Conservation (phyloP, 768 basidiomycete species). For the Amanita molliuscula region DNA sequence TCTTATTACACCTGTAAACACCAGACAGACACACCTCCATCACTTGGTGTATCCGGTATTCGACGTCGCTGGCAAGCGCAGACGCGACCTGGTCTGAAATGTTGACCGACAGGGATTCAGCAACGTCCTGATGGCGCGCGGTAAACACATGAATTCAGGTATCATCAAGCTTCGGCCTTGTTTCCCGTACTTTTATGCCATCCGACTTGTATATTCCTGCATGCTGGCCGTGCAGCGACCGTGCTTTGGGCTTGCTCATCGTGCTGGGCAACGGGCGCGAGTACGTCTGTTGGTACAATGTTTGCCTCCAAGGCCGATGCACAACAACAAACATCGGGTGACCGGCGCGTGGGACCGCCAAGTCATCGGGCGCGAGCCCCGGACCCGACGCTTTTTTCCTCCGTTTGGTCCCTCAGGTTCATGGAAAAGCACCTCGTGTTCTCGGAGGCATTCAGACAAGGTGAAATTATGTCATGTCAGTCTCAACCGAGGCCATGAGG, state of each 20-base stretch:
- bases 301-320: not conserved
- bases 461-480: not conserved
- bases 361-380: not conserved
- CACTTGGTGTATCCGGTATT: slow-evolving; percentile 92
- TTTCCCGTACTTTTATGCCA: slow-evolving; percentile 41
- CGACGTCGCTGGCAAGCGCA: slow-evolving; percentile 89
- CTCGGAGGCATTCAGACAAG: not conserved
- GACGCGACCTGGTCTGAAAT: slow-evolving; percentile 77
- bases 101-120: slow-evolving; percentile 75
- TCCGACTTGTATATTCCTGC: slow-evolving; percentile 57
- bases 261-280: not conserved
- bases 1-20: slow-evolving; percentile 8
- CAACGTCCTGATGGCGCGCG: slow-evolving; percentile 59
- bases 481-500: not conserved
- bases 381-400: not conserved
- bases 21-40: slow-evolving; percentile 50
- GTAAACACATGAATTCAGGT: not conserved
- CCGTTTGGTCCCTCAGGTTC: not conserved
- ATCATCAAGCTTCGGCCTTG: not conserved
- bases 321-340: not conserved
- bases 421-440: not conserved
- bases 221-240: slow-evolving; percentile 35
- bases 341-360: not conserved
- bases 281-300: not conserved
- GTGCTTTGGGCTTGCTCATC: slow-evolving; percentile 39